A percentile compares a stretch with the other conserved stretches of the same genome.
Evolutionary conservation across 148 eudicot species (phyloP).

Genomic region (Rhododendron molle): DNA sequence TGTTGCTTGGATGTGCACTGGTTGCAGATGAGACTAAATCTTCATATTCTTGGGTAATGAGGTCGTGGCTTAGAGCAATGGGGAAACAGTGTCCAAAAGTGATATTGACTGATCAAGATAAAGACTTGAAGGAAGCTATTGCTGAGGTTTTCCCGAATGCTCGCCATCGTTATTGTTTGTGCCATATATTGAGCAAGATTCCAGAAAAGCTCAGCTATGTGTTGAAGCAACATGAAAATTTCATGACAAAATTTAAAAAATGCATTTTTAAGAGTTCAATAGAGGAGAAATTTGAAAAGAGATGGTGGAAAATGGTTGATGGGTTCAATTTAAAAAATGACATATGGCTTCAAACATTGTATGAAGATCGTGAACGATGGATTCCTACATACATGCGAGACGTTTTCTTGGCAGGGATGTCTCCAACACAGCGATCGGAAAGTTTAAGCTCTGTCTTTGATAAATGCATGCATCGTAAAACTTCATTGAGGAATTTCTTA

Average conservation of each 20-base stretch:
- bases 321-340: not conserved
- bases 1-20: conserved; percentile 2
- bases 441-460: not conserved
- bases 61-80: not conserved
- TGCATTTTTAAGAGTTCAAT: not conserved
- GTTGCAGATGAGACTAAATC: conserved; percentile 3
- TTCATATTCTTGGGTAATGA: conserved; percentile 1
- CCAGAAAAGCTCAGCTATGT: not conserved
- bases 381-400: not conserved
- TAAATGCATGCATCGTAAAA: not conserved
- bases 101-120: not conserved
- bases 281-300: not conserved
- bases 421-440: not conserved
- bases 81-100: not conserved
- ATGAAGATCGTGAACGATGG: not conserved
- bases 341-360: not conserved
- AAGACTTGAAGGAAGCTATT: not conserved
- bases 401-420: conserved; percentile 2
- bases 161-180: not conserved
- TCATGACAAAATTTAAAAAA: not conserved
- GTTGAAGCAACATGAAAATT: not conserved
- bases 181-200: not conserved
- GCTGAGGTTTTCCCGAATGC: not conserved
- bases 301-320: not conserved
- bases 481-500: not conserved